Conservation (phyloP, 1,284 basidiomycete species). For the Ceratobasidium sp. region DNA sequence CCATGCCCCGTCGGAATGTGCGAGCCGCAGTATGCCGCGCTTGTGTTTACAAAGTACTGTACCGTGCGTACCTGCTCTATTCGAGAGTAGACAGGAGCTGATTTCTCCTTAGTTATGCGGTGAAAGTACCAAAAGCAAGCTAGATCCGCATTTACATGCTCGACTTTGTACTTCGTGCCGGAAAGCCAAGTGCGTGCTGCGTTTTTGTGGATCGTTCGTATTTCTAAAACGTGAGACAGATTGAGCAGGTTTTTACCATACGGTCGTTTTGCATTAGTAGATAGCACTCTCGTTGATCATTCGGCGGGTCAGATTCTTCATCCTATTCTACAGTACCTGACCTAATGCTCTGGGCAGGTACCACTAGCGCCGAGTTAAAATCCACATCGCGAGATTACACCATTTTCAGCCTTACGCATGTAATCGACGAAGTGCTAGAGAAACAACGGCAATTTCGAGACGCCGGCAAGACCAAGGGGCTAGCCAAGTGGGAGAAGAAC, state of each 20-base stretch:
- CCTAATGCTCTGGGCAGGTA: not conserved
- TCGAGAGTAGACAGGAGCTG: not conserved
- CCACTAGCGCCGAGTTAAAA: not conserved
- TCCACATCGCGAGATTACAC: not conserved
- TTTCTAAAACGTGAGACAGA: not conserved
- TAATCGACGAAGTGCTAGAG: not conserved
- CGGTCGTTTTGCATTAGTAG: not conserved
- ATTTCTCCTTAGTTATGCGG: constrained; percentile 5
- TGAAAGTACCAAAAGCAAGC: not conserved
- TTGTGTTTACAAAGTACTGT: constrained; percentile 17
- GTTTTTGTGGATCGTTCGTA: not conserved
- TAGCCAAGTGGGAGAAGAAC: not conserved
- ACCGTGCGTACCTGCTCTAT: not conserved
- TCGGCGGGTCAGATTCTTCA: not conserved
- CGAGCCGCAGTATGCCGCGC: constrained; percentile 24
- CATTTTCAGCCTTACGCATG: not conserved
- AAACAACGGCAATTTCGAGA: not conserved
- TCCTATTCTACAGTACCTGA: not conserved
- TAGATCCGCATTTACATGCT: constrained; percentile 9
- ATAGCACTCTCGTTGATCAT: not conserved
- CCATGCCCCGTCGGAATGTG: constrained; percentile 21
- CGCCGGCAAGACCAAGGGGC: not conserved
- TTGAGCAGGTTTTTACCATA: not conserved
- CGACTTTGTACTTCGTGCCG: constrained; percentile 24
- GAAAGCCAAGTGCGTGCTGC: not conserved